A percentile compares a stretch with the other conserved stretches of the same genome.
Conservation (phyloP, 495 filamentous ascomycete species). For the Talaromyces liani region DNA sequence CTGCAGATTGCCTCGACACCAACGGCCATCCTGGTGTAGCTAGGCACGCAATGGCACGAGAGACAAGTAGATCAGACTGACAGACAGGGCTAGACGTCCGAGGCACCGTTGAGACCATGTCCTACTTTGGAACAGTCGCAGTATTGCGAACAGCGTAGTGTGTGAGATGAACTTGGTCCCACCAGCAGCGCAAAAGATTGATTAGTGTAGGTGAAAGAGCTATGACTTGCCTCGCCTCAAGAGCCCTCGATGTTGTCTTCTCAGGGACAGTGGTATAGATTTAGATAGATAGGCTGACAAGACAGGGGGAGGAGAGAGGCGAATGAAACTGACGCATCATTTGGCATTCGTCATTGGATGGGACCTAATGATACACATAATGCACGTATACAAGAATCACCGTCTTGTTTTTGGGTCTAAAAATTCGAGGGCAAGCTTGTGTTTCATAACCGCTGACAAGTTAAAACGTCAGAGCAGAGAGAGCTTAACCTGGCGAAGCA, state of each 20-base stretch:
- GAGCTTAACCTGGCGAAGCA: not conserved
- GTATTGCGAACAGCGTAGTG: not conserved
- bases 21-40: not conserved
- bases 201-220: not conserved
- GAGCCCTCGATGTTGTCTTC: not conserved
- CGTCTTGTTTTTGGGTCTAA: not conserved
- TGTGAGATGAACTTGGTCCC: not conserved
- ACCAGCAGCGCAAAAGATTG: not conserved
- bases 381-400: not conserved
- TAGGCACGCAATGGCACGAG: not conserved
- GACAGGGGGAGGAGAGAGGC: not conserved
- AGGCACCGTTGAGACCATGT: not conserved
- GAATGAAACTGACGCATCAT: not conserved
- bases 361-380: not conserved
- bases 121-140: not conserved
- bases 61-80: not conserved
- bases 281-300: not conserved
- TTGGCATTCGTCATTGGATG: not conserved
- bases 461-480: not conserved
- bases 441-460: not conserved
- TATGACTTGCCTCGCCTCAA: not conserved
- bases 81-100: not conserved
- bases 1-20: slow-evolving; percentile 1
- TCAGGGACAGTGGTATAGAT: not conserved
- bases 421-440: not conserved